phyloP scores from a whole-genome alignment of 768 basidiomycete species.

The Leccinum ochraceum region DNA sequence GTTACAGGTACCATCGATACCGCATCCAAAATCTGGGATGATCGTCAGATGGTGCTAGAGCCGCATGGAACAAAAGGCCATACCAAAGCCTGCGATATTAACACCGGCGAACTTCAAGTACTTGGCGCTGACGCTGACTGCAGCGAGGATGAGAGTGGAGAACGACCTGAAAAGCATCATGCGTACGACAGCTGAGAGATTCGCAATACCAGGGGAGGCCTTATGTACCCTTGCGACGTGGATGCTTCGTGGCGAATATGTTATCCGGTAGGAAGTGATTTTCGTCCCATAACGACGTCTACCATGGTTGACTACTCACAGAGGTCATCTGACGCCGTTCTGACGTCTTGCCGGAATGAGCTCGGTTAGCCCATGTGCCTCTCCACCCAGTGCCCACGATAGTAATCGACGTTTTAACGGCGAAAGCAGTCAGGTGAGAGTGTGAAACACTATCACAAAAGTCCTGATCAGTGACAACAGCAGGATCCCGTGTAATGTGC shows the following conservation, averaged over 20 bases:
- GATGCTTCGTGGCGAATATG: constrained; percentile 10
- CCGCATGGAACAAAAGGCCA: background rate
- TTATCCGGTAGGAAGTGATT: constrained; percentile 1
- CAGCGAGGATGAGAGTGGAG: constrained; percentile 12
- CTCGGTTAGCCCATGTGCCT: background rate
- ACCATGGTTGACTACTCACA: background rate
- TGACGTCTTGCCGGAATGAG: background rate
- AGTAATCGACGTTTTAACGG: background rate
- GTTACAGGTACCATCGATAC: constrained; percentile 44
- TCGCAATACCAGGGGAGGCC: background rate
- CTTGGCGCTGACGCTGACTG: constrained; percentile 13
- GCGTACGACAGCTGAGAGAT: background rate
- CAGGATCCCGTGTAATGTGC: background rate
- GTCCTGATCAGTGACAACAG: background rate
- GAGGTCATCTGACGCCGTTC: background rate
- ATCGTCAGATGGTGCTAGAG: background rate
- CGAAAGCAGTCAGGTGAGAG: background rate
- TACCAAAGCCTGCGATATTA: constrained; percentile 55
- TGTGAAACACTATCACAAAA: background rate
- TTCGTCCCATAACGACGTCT: constrained; percentile 3
- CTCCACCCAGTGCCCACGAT: background rate
- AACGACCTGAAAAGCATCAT: constrained; percentile 22
- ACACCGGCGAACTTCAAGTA: constrained; percentile 43
- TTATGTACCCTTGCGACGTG: constrained; percentile 14
- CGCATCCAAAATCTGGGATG: constrained; percentile 47